Conservation (phyloP, 331 rosid genomes). For the Malus hybrid region DNA sequence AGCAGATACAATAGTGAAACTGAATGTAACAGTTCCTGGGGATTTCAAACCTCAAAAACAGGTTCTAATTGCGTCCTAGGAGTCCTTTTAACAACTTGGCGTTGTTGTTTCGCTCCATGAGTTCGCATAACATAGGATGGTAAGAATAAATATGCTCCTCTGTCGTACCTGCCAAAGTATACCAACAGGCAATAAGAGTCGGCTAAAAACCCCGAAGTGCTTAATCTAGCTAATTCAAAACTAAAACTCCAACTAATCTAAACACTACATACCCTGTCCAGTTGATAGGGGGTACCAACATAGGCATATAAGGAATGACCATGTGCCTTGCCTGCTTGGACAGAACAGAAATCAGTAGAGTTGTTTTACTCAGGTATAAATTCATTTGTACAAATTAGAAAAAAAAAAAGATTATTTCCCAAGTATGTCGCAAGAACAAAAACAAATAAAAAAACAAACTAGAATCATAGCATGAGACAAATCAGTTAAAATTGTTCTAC, state of each 20-base stretch:
- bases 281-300: constrained; percentile 77
- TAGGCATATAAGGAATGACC: constrained; percentile 96
- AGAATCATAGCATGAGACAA: constrained; percentile 4
- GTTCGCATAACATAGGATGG: constrained; percentile 88
- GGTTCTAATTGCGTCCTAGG: constrained; percentile 51
- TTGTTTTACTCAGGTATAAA: constrained; percentile 11
- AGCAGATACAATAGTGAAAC: neutral
- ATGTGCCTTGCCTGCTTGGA: constrained; percentile 81
- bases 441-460: neutral
- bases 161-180: constrained; percentile 56
- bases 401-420: neutral
- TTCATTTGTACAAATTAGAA: neutral
- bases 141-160: constrained; percentile 81
- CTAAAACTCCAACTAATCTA: neutral
- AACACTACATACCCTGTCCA: constrained; percentile 68
- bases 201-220: neutral
- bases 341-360: constrained; percentile 10
- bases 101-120: constrained; percentile 91
- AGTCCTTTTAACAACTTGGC: constrained; percentile 66
- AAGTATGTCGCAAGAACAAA: neutral
- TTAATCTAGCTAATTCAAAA: neutral
- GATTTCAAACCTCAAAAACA: constrained; percentile 58
- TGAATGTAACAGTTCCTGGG: neutral
- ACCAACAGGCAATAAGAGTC: neutral
- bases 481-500: constrained; percentile 25